Evolutionary conservation across 306 rosid genomes (phyloP), one percentile per base, ranked within the genome.

Genomic region (Citrullus colocynthis): DNA sequence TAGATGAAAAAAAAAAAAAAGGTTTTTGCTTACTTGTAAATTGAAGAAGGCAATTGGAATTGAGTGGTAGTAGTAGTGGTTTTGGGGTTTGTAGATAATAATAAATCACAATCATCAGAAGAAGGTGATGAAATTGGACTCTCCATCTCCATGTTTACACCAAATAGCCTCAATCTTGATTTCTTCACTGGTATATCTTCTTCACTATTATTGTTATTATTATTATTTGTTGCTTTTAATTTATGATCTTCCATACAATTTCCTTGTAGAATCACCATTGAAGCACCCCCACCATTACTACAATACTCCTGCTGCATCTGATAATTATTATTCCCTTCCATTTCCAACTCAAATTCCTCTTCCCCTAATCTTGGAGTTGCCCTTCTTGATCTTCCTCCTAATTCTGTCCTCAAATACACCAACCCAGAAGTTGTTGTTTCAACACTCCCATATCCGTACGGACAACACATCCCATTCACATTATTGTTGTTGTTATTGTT

Each of bases 231-330:
- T 57, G 32, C 9, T 58, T 58, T 58, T 61, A 61, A 61, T 13
- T 51, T 14, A 13, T 51, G 56, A 51, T 51, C 4, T 51, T 28
- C 67, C 15, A 24, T 69, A 78, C 79, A 15, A 15, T 37, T 81
- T 16, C 85, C 87, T 9, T 85, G 88, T 49, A 79, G 85, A 52
- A 77, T 85, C 87, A 67, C 87, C 87, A 83, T 83, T 10, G 89
- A 86, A 32, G 5, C 83, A 51, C 75, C 36, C 0, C 54, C 71
- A 18, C 71, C 74, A 17, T 20, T 17, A 10, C 73, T 65, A 10
- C 48, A 4, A 10, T 63, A 63, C 73, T 65, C 73, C 2, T 39
- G 73, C 42, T 63, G 70, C 70, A 63, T 16, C 70, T 63, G 45
- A 34, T 63, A 13, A 16, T 32, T 55, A 55, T 17, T 55, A 17